These are phyloP conservation scores for Lactarius tabidus DNA, from an alignment of 768 basidiomycete species.

Conservation along the genomic window DNA sequence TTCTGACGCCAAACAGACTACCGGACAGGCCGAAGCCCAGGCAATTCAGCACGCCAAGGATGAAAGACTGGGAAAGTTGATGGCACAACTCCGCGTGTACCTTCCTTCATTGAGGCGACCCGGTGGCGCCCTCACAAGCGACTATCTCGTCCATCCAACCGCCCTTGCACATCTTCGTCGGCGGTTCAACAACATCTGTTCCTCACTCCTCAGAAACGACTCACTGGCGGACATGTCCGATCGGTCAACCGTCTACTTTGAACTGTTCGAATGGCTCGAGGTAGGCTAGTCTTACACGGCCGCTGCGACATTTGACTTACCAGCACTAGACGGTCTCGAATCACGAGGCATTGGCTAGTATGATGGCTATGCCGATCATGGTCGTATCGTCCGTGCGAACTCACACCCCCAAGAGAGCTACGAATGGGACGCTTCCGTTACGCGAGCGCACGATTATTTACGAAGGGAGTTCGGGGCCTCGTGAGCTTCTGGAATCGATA, in stretches of 20 bases:
- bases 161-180: constrained; percentile 87
- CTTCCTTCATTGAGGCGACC: constrained; percentile 76
- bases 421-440: constrained; percentile 45
- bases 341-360: constrained; percentile 88
- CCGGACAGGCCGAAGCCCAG: constrained; percentile 76
- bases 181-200: constrained; percentile 85
- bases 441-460: constrained; percentile 84
- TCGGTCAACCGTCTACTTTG: constrained; percentile 77
- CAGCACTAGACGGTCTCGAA: constrained; percentile 80
- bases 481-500: constrained; percentile 87
- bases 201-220: constrained; percentile 83
- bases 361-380: constrained; percentile 98
- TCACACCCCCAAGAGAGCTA: constrained; percentile 51
- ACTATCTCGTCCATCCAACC: constrained; percentile 90
- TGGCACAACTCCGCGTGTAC: constrained; percentile 72
- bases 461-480: constrained; percentile 86
- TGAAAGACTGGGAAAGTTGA: constrained; percentile 61
- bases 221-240: constrained; percentile 94
- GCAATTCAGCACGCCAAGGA: constrained; percentile 73
- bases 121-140: constrained; percentile 76
- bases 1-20: constrained; percentile 44
- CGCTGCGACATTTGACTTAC: not conserved
- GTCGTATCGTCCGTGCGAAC: constrained; percentile 66
- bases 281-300: constrained; percentile 37
- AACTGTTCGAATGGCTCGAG: constrained; percentile 90